Conservation (phyloP, 345 rosid genomes). For the Noccaea bulbosa region DNA sequence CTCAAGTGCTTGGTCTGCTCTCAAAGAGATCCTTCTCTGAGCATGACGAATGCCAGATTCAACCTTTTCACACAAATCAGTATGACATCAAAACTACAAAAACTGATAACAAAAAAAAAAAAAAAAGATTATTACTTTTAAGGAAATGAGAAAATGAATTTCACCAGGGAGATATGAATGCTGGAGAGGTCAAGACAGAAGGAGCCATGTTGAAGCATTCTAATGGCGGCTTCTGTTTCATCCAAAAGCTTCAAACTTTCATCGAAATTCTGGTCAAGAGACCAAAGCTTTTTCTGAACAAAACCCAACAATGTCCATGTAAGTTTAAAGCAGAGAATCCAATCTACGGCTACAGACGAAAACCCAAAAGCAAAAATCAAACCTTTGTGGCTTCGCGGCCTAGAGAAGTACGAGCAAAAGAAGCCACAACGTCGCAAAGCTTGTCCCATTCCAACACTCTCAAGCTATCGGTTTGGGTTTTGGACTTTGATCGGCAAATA, state of each 20-base stretch:
- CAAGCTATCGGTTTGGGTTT: constrained; percentile 58
- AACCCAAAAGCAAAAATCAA: background rate
- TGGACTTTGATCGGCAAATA: constrained; percentile 38
- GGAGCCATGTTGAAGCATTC: constrained; percentile 72
- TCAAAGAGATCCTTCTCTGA: constrained; percentile 50
- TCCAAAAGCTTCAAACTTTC: constrained; percentile 70
- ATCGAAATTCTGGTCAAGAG: constrained; percentile 60
- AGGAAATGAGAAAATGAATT: background rate
- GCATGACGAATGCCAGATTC: constrained; percentile 58
- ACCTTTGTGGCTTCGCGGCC: constrained; percentile 84
- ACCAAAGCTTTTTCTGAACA: constrained; percentile 62
- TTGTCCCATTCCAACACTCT: constrained; percentile 89
- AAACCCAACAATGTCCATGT: constrained; percentile 19
- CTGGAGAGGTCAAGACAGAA: constrained; percentile 66
- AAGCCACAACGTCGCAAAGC: constrained; percentile 76
- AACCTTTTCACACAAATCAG: constrained; percentile 50
- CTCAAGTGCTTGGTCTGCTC: constrained; percentile 67
- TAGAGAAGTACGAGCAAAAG: constrained; percentile 73
- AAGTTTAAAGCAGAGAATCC: constrained; percentile 15
- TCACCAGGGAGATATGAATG: constrained; percentile 53
- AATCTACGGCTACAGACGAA: background rate
- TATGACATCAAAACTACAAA: background rate
- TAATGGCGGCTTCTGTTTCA: constrained; percentile 81
- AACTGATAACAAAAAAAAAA: background rate
- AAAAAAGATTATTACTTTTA: too few species aligned